Conservation (phyloP, 306 rosid species). For the Purshia tridentata region DNA sequence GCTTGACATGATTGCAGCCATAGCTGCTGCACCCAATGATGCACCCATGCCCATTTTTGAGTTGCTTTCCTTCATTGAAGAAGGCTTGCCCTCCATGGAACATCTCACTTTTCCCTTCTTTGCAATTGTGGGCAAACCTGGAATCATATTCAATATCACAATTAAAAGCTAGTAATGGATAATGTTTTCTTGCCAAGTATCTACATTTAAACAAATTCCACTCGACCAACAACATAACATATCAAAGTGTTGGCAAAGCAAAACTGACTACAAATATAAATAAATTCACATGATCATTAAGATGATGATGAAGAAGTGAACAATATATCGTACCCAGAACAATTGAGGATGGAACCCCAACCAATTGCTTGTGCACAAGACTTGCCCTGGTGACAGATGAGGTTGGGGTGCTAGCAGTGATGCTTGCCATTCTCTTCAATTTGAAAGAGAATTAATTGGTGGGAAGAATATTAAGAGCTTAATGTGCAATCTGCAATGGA, state of each 20-base stretch:
- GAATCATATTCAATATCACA: slow-evolving; percentile 6
- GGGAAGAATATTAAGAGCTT: slow-evolving; percentile 18
- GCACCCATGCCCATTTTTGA: slow-evolving; percentile 60
- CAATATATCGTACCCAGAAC: slow-evolving; percentile 53
- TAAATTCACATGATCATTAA: too few relatives aligned
- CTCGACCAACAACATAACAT: not conserved
- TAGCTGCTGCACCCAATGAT: slow-evolving; percentile 57
- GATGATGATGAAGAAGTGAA: not conserved
- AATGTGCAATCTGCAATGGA: slow-evolving; percentile 6
- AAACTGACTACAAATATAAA: too few relatives aligned
- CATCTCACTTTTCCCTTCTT: slow-evolving; percentile 79
- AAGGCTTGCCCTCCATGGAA: slow-evolving; percentile 48
- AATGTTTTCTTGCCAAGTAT: too few relatives aligned
- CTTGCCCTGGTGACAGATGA: slow-evolving; percentile 48
- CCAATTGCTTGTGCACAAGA: slow-evolving; percentile 52
- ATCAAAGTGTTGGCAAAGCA: too few relatives aligned
- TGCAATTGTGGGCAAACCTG: slow-evolving; percentile 62
- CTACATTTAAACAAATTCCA: too few relatives aligned
- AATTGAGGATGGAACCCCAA: slow-evolving; percentile 53
- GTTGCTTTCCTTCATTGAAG: slow-evolving; percentile 18
- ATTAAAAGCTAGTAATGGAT: too few relatives aligned
- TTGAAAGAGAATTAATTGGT: slow-evolving; percentile 16
- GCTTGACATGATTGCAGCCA: slow-evolving; percentile 62
- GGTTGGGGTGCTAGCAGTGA: slow-evolving; percentile 56
- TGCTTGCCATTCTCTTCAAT: slow-evolving; percentile 62